Evolutionary conservation across 805 yeast species (phyloP).

Genomic region (Yamadazyma laniorum): DNA sequence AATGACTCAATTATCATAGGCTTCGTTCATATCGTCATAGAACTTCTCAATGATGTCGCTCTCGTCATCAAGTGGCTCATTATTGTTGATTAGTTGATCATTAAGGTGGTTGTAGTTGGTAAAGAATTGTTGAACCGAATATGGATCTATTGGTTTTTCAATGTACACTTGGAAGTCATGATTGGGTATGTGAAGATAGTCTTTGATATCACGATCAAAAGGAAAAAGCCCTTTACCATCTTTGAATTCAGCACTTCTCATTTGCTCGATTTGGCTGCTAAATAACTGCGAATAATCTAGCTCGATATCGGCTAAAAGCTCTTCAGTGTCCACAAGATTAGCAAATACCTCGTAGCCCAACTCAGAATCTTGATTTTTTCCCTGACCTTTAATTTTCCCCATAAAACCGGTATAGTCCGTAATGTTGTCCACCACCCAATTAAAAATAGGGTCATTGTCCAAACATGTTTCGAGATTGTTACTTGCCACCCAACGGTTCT

Average conservation of each 20-base stretch:
- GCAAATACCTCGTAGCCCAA: conserved; percentile 6
- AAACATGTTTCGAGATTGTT: background rate
- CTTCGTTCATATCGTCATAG: conserved; percentile 8
- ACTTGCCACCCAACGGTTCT: background rate
- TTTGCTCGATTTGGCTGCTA: background rate
- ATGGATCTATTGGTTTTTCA: conserved; percentile 5
- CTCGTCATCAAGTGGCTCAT: background rate
- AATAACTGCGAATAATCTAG: conserved; percentile 7
- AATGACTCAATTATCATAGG: too few relatives aligned
- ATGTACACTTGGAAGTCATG: conserved; percentile 4
- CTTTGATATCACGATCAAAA: conserved; percentile 6
- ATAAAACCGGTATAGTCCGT: background rate
- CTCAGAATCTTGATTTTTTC: conserved; percentile 1
- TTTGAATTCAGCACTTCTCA: background rate
- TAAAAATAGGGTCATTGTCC: conserved; percentile 7
- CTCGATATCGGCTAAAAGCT: conserved; percentile 6
- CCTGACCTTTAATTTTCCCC: background rate
- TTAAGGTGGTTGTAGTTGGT: conserved; percentile 1
- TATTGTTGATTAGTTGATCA: background rate
- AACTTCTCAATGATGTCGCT: conserved; percentile 4
- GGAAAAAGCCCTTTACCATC: background rate
- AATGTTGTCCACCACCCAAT: conserved; percentile 4
- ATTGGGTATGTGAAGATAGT: conserved; percentile 1
- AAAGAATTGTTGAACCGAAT: conserved; percentile 4
- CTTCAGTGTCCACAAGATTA: conserved; percentile 6